Percentiles rank a stretch among this genome's conserved stretches.
phyloP scores from a whole-genome alignment of 106 monocot species.

The Narthecium ossifragum region DNA sequence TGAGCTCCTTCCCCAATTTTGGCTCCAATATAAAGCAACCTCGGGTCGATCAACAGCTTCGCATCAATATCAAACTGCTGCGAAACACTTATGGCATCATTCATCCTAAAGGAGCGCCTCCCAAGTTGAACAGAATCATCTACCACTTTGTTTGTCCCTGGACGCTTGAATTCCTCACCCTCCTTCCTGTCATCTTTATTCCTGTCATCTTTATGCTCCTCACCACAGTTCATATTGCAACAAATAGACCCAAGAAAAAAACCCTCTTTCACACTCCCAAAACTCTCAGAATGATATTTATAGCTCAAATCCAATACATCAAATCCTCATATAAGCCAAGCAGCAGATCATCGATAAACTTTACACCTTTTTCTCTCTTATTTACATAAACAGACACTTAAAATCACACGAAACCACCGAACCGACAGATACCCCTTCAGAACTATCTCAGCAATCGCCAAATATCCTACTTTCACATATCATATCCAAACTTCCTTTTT shows the following conservation, averaged over 20 bases:
- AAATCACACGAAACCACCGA: too few relatives aligned
- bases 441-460: too few relatives aligned
- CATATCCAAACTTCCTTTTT: too few relatives aligned
- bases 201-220: conserved; percentile 18
- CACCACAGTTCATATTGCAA: conserved; percentile 28
- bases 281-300: background rate
- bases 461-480: too few relatives aligned
- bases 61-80: conserved; percentile 49
- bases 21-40: conserved; percentile 62
- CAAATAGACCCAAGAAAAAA: background rate
- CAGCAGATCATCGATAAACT: too few relatives aligned
- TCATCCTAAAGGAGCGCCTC: conserved; percentile 28
- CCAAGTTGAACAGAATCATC: conserved; percentile 32
- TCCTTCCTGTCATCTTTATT: conserved; percentile 15
- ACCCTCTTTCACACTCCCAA: background rate
- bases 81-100: conserved; percentile 5
- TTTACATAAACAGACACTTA: too few relatives aligned
- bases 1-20: conserved; percentile 97
- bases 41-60: conserved; percentile 76
- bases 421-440: too few relatives aligned
- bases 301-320: too few relatives aligned
- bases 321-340: too few relatives aligned
- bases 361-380: too few relatives aligned
- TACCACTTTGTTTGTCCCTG: conserved; percentile 17
- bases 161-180: conserved; percentile 20